These are phyloP conservation scores for Botryotinia globosa DNA, from an alignment of 2,329 filamentous ascomycete genomes.

Conservation along the genomic window DNA sequence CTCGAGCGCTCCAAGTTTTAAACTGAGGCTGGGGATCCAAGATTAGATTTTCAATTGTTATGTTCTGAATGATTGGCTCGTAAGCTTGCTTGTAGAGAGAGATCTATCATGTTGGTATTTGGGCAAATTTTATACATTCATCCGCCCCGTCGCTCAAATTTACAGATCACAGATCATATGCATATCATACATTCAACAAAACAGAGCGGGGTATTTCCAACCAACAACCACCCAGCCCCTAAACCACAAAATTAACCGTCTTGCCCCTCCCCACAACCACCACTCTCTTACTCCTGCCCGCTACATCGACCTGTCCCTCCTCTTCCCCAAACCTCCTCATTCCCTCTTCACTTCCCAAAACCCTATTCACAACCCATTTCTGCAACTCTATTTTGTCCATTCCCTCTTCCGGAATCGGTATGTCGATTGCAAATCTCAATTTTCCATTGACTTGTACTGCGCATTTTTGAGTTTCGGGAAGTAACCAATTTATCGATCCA, in stretches of 20 bases:
- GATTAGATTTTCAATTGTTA: background rate
- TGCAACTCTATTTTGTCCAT: constrained; percentile 48
- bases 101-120: background rate
- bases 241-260: constrained; percentile 71
- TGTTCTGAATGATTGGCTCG: background rate
- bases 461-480: constrained; percentile 51
- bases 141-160: background rate
- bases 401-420: constrained; percentile 50
- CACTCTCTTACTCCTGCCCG: constrained; percentile 59
- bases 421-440: constrained; percentile 63
- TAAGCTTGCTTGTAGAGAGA: background rate
- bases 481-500: constrained; percentile 49
- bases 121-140: background rate
- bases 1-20: background rate
- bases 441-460: constrained; percentile 82
- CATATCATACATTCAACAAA: background rate
- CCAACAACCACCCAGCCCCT: background rate
- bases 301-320: constrained; percentile 45
- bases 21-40: too few species aligned
- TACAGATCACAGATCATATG: background rate
- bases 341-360: constrained; percentile 61
- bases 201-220: background rate
- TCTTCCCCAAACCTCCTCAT: constrained; percentile 45
- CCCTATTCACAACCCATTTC: constrained; percentile 59
- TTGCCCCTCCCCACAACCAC: constrained; percentile 66